phyloP scores from a whole-genome alignment of 1,139 yeast species.

The Kodamaea sp. region DNA sequence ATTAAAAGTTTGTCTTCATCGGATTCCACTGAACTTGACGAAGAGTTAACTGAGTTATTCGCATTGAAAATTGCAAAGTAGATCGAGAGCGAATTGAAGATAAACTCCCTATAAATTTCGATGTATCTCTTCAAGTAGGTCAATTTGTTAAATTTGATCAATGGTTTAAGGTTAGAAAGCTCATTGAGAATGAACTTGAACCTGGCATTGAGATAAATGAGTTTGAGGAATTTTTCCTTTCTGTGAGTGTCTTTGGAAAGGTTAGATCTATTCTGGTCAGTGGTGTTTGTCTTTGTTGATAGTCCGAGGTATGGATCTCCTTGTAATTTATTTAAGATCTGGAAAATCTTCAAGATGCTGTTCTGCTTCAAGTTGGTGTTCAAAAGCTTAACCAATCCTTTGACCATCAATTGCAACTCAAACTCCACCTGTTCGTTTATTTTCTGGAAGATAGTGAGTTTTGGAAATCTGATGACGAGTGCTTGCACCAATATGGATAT shows the following conservation, averaged over 20 bases:
- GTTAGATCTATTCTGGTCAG: slow-evolving; percentile 6
- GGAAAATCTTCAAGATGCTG: slow-evolving; percentile 72
- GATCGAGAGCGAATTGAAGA: slow-evolving; percentile 70
- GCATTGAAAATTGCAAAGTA: slow-evolving; percentile 60
- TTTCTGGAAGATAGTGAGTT: slow-evolving; percentile 52
- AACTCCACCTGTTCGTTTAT: slow-evolving; percentile 56
- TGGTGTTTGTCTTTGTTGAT: slow-evolving; percentile 27
- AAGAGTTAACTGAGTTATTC: slow-evolving; percentile 12
- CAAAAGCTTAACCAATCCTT: slow-evolving; percentile 65
- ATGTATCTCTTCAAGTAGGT: slow-evolving; percentile 75
- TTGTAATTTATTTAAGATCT: slow-evolving; percentile 64
- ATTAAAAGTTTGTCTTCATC: slow-evolving; percentile 26
- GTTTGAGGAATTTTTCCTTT: slow-evolving; percentile 37
- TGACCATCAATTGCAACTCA: slow-evolving; percentile 65
- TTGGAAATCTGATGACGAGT: slow-evolving; percentile 67
- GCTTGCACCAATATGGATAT: slow-evolving; percentile 71
- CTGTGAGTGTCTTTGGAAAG: slow-evolving; percentile 10
- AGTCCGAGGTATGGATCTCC: slow-evolving; percentile 9
- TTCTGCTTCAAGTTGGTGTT: slow-evolving; percentile 79
- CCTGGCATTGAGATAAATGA: slow-evolving; percentile 55
- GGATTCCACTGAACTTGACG: slow-evolving; percentile 5
- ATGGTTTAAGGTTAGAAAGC: slow-evolving; percentile 55
- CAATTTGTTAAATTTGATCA: slow-evolving; percentile 53
- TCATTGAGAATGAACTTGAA: slow-evolving; percentile 62
- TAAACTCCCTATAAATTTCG: slow-evolving; percentile 81